Conservation (phyloP, 768 basidiomycete species). For the Brasilioporus rufonigricans region DNA sequence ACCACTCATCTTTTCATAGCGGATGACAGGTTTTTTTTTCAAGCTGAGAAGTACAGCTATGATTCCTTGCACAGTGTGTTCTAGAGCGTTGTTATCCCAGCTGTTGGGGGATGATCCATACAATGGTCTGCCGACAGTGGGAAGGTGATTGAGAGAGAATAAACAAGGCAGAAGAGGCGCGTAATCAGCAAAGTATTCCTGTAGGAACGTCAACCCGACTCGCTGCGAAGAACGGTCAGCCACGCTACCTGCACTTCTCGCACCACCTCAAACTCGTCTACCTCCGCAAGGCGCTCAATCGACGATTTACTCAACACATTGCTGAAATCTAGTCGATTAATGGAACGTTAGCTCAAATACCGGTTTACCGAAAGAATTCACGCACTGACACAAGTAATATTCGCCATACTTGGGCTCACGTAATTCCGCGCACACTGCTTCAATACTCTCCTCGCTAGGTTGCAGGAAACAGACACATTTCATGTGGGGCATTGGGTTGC, state of each 20-base stretch:
- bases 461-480: slow-evolving; percentile 96
- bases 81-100: slow-evolving; percentile 76
- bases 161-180: slow-evolving; percentile 81
- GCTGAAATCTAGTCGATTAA: slow-evolving; percentile 74
- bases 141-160: slow-evolving; percentile 82
- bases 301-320: slow-evolving; percentile 85
- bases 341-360: slow-evolving; percentile 16
- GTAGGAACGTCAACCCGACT: slow-evolving; percentile 12
- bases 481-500: slow-evolving; percentile 93
- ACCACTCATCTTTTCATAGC: slow-evolving; percentile 89
- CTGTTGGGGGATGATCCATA: slow-evolving; percentile 69
- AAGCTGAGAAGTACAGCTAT: slow-evolving; percentile 86
- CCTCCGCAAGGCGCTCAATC: slow-evolving; percentile 91
- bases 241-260: slow-evolving; percentile 86
- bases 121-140: slow-evolving; percentile 58
- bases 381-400: slow-evolving; percentile 98
- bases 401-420: slow-evolving; percentile 92
- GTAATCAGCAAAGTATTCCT: slow-evolving; percentile 99
- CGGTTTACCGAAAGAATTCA: slow-evolving; percentile 44
- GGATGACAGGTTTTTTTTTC: slow-evolving; percentile 93
- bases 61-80: slow-evolving; percentile 77
- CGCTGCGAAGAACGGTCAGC: neutral
- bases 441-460: slow-evolving; percentile 76
- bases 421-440: slow-evolving; percentile 80
- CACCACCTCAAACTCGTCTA: slow-evolving; percentile 95